Conservation (phyloP, 768 basidiomycete species). For the Boletus patriciae region DNA sequence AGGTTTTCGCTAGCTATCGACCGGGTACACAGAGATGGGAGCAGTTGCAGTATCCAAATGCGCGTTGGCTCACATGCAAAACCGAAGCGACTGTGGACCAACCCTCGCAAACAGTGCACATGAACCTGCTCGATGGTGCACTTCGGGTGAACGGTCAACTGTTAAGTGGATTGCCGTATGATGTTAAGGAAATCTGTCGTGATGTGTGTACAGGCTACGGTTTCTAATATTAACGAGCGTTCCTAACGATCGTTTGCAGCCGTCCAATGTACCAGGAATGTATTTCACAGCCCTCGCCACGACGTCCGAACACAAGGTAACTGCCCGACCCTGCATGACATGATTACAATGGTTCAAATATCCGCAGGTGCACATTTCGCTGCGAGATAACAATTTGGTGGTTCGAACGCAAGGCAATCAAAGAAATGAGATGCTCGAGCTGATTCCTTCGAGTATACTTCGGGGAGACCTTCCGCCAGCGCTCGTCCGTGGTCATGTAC, state of each 20-base stretch:
- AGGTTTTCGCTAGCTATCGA: background rate
- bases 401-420: background rate
- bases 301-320: background rate
- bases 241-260: background rate
- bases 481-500: conserved; percentile 10
- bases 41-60: background rate
- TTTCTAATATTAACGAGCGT: too few species aligned
- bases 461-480: background rate
- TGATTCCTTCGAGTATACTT: background rate
- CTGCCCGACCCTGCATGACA: background rate
- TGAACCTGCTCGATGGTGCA: background rate
- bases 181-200: background rate
- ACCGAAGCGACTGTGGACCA: background rate
- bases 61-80: background rate
- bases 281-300: too few species aligned
- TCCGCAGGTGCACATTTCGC: background rate
- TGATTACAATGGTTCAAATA: background rate
- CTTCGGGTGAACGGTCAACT: background rate
- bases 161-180: background rate
- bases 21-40: background rate
- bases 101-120: background rate
- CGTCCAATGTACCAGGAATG: background rate
- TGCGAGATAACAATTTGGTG: background rate
- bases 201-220: background rate
- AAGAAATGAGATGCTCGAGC: background rate